A percentile compares a stretch with the other conserved stretches of the same genome.
Conservation (phyloP, 306 rosid genomes). For the Acacia melanoxylon region DNA sequence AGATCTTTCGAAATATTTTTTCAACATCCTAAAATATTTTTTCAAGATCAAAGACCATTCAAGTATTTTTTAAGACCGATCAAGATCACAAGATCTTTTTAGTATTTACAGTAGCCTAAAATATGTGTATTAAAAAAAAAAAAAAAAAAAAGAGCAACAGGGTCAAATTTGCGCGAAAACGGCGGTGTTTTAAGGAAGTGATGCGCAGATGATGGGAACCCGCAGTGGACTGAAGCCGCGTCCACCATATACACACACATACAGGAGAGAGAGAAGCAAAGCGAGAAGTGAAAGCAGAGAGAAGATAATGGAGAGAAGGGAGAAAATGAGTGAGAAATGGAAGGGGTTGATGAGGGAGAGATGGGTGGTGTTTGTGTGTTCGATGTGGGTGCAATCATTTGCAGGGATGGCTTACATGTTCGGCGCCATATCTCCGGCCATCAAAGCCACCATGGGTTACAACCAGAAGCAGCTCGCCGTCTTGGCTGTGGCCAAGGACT, state of each 20-base stretch:
- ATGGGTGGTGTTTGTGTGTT: slow-evolving; percentile 89
- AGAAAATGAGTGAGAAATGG: slow-evolving; percentile 46
- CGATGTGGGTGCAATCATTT: slow-evolving; percentile 82
- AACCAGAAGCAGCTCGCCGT: slow-evolving; percentile 70
- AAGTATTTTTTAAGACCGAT: no score
- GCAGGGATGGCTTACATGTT: slow-evolving; percentile 84
- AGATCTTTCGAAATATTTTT: no score
- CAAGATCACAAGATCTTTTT: no score
- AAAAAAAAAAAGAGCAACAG: no score
- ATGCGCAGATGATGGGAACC: no score
- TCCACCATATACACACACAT: neutral
- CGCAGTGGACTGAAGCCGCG: no score
- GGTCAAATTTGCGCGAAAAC: no score
- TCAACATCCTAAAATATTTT: no score
- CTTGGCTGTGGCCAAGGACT: slow-evolving; percentile 76
- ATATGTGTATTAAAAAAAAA: no score
- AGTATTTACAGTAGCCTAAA: no score
- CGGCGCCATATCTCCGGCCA: slow-evolving; percentile 85
- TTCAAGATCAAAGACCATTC: no score
- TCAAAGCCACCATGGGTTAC: slow-evolving; percentile 69
- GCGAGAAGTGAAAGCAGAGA: neutral
- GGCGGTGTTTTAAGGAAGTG: no score
- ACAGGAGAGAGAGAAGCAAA: neutral
- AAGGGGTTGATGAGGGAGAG: slow-evolving; percentile 47
- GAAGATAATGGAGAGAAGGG: neutral